Conservation (phyloP, 2,329 filamentous ascomycete species). For the Aspergillus fumigatus region DNA sequence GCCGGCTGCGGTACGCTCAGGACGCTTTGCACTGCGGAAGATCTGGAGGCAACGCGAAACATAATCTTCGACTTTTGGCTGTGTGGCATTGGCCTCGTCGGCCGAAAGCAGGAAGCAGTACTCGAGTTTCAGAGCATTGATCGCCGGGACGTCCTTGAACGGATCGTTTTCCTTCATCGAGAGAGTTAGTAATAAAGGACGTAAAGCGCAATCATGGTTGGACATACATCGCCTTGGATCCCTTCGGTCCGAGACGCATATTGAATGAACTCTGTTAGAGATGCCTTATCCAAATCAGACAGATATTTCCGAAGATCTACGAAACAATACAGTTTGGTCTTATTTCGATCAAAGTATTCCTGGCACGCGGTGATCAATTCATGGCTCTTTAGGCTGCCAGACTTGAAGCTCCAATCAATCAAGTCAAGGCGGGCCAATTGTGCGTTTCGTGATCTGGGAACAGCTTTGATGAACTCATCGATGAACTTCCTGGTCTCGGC, state of each 20-base stretch:
- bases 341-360: slow-evolving; percentile 39
- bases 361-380: slow-evolving; percentile 36
- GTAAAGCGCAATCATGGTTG: neutral
- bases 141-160: slow-evolving; percentile 27
- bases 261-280: slow-evolving; percentile 23
- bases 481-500: slow-evolving; percentile 30
- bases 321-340: slow-evolving; percentile 43
- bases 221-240: slow-evolving; percentile 22
- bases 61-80: slow-evolving; percentile 31
- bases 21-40: slow-evolving; percentile 23
- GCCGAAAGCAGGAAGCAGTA: slow-evolving; percentile 38
- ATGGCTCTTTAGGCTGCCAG: slow-evolving; percentile 21
- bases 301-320: slow-evolving; percentile 39
- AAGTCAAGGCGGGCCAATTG: slow-evolving; percentile 35
- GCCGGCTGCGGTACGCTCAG: slow-evolving; percentile 20
- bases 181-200: slow-evolving; percentile 3
- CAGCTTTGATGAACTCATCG: slow-evolving; percentile 28
- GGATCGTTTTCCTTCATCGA: slow-evolving; percentile 14
- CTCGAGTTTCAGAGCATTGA: slow-evolving; percentile 43
- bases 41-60: slow-evolving; percentile 35
- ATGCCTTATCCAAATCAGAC: slow-evolving; percentile 23
- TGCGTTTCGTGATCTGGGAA: slow-evolving; percentile 41
- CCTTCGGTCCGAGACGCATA: slow-evolving; percentile 19
- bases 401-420: slow-evolving; percentile 21
- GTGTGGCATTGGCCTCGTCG: slow-evolving; percentile 21